These are phyloP conservation scores for Penicillium turbatum DNA, from an alignment of 495 filamentous ascomycete genomes.

Conservation along the genomic window DNA sequence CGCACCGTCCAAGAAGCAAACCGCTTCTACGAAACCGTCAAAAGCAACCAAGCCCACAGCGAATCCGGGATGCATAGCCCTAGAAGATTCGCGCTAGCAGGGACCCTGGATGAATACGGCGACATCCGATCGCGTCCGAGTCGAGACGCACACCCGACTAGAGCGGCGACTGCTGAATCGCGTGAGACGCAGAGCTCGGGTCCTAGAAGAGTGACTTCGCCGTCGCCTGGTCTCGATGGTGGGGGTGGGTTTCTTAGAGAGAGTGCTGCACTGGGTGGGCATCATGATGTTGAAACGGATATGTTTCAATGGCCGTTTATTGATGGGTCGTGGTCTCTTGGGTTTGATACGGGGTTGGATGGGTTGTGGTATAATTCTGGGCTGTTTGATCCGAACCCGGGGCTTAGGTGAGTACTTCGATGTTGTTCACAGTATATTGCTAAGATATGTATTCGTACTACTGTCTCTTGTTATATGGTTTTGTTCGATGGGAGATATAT, in stretches of 20 bases:
- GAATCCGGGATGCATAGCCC: slow-evolving; percentile 25
- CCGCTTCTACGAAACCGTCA: slow-evolving; percentile 39
- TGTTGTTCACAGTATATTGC: not conserved
- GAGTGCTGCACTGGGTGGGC: slow-evolving; percentile 1
- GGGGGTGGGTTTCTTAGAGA: slow-evolving; percentile 14
- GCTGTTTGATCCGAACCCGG: slow-evolving; percentile 22
- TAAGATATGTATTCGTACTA: not conserved
- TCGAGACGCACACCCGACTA: slow-evolving; percentile 13
- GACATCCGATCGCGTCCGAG: slow-evolving; percentile 38
- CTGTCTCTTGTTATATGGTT: too few relatives aligned
- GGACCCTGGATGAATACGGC: slow-evolving; percentile 42
- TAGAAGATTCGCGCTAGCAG: slow-evolving; percentile 33
- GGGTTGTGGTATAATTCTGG: slow-evolving; percentile 30
- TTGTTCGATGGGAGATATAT: too few relatives aligned
- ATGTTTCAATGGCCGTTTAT: slow-evolving; percentile 47
- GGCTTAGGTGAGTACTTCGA: slow-evolving; percentile 6
- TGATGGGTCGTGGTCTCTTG: slow-evolving; percentile 39
- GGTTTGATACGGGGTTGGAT: slow-evolving; percentile 39
- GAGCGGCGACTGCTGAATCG: slow-evolving; percentile 16
- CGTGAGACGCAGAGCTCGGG: slow-evolving; percentile 3
- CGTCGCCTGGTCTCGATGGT: slow-evolving; percentile 12
- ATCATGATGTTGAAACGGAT: slow-evolving; percentile 36
- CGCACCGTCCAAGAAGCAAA: slow-evolving; percentile 42
- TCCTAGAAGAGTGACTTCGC: not conserved
- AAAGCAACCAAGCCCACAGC: slow-evolving; percentile 22